Base-by-base conservation (phyloP, 371 early-diverging fungal species). In the Mortierella sp. region DNA sequence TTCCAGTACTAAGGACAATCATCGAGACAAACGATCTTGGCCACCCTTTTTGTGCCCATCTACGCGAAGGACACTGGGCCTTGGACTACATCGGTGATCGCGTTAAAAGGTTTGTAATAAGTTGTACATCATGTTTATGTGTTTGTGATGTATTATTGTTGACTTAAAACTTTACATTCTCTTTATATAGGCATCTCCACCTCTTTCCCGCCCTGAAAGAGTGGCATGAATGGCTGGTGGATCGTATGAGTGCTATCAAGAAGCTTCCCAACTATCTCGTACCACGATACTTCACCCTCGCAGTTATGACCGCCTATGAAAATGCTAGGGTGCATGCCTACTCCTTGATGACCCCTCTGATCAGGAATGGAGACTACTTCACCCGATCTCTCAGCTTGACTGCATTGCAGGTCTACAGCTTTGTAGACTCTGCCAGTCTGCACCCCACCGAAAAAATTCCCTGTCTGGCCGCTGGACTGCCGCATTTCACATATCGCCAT, bases 261-360 rank as follows among this genome's bases (percentile, higher is more conserved):
- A 69, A 77, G 32, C 77, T 97, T 10, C 94, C 97, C 0, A 90
- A 92, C 67, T 95, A 96, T 65, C 88, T 98, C 72, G 83, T 92
- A 1, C 99, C 99, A 22, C 96, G 97, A 72, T 98, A 97, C 85
- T 99, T 98, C 88, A 90, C 94, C 12, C 86, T 96, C 66, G 88
- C 93, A 0, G 74, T 97, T 26, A 89, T 92, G 74, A 88, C 93
- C 0, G 94, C 94, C 1, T 94, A 96, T 83, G 85, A 90, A 14
- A 94, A 93, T 9, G 88, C 96, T 10, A 83, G 89, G 6, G 71
- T 78, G 32, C 91, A 89, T 11, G 94, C 95, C 5, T 65, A 93
- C 3, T 61, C 69, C 9, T 74, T 88, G 60, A 90, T 94, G 89
- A 85, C 92, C 0, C 89, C 91, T 5, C 71, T 90, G 22, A 89